Evolutionary conservation across 225 moss, liverwort and hornwort species (phyloP).

Genomic region (Neckera pumila): DNA sequence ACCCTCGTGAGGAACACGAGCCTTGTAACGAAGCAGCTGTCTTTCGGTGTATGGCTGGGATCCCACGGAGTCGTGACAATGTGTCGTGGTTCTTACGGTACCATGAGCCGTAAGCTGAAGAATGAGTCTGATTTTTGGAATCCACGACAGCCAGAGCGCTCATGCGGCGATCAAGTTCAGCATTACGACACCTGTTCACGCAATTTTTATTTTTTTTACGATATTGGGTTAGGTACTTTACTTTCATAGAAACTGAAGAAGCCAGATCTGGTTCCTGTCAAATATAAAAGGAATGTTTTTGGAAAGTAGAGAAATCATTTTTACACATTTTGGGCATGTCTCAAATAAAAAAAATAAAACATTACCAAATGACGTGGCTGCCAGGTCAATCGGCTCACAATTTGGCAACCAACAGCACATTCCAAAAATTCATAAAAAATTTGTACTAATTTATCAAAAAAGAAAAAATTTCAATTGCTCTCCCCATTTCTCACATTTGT

Average conservation of each 20-base stretch:
- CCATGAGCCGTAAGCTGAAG: background rate
- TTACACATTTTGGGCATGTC: background rate
- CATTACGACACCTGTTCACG: background rate
- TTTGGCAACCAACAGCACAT: too few relatives aligned
- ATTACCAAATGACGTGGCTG: background rate
- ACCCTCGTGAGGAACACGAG: background rate
- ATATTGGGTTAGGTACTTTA: background rate
- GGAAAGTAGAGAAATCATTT: background rate
- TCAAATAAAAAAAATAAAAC: background rate
- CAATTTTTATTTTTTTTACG: background rate
- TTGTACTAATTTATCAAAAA: too few relatives aligned
- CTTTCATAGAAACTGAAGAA: too few relatives aligned
- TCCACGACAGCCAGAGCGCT: background rate
- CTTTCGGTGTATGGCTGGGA: background rate
- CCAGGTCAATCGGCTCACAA: background rate
- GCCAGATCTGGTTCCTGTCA: too few relatives aligned
- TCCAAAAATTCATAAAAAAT: too few relatives aligned
- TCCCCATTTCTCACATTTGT: too few relatives aligned
- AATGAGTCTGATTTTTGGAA: background rate
- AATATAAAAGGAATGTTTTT: background rate
- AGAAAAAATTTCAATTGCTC: too few relatives aligned
- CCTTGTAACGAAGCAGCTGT: background rate
- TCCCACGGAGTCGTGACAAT: background rate
- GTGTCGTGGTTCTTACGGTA: background rate
- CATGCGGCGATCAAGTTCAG: background rate